phyloP scores from a whole-genome alignment of 176 grass and related monocot genomes.

The Melocanna baccifera region DNA sequence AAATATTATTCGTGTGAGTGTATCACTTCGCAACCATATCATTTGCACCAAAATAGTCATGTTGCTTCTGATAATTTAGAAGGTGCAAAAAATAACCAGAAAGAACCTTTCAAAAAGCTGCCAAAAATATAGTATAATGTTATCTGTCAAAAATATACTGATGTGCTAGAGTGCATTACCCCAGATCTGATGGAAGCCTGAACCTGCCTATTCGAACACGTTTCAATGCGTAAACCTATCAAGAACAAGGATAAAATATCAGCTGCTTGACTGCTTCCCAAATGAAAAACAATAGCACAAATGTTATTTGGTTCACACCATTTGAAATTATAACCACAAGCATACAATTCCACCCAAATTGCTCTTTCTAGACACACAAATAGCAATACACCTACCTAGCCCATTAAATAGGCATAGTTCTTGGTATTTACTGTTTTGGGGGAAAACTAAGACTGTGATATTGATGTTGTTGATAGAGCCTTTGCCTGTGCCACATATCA shows the following conservation, averaged over 20 bases:
- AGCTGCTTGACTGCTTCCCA: conserved; percentile 18
- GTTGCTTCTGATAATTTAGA: background rate
- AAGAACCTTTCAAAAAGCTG: background rate
- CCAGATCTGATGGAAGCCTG: conserved; percentile 79
- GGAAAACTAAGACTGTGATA: background rate
- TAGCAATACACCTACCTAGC: background rate
- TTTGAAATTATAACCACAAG: background rate
- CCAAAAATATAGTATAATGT: background rate
- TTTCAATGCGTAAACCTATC: conserved; percentile 78
- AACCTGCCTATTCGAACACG: conserved; percentile 73
- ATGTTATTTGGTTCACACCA: background rate
- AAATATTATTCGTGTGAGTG: background rate
- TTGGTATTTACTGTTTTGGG: background rate
- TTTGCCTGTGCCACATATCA: background rate
- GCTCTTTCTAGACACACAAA: background rate
- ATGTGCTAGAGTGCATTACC: conserved; percentile 53
- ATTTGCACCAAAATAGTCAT: background rate
- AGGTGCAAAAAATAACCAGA: background rate
- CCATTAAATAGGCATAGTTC: background rate
- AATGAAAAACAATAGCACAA: background rate
- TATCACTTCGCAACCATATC: background rate
- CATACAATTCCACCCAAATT: background rate
- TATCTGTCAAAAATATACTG: background rate
- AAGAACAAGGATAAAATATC: conserved; percentile 34
- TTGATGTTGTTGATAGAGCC: background rate